These are phyloP conservation scores for Carex littledalei DNA, from an alignment of 176 grass and related monocot genomes.

Conservation along the genomic window DNA sequence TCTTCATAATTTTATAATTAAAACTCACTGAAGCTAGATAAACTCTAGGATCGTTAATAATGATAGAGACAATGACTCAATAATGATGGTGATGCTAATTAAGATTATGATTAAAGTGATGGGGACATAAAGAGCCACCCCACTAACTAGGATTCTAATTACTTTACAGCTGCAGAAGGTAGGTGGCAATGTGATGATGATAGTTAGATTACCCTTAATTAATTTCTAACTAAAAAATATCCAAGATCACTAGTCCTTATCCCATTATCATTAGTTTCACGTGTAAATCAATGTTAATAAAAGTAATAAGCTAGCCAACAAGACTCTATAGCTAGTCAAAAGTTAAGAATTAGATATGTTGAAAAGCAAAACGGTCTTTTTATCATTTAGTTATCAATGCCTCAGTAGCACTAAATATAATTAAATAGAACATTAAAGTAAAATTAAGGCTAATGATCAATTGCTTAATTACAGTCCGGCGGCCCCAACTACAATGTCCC, in stretches of 20 bases:
- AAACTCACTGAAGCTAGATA: too few species aligned
- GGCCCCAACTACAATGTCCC: slow-evolving; percentile 47
- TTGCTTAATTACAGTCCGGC: slow-evolving; percentile 25
- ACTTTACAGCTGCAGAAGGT: not conserved
- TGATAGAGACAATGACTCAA: not conserved
- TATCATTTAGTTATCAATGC: not conserved
- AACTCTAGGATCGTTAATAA: not conserved
- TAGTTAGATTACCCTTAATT: too few species aligned
- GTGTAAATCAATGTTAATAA: not conserved
- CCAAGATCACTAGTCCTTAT: too few species aligned
- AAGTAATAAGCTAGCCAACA: not conserved
- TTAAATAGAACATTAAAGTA: not conserved
- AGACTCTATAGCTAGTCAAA: not conserved
- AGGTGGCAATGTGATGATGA: too few species aligned
- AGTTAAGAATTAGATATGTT: not conserved
- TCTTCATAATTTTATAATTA: not conserved
- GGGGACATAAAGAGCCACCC: not conserved
- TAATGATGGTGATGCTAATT: not conserved
- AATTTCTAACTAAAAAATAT: too few species aligned
- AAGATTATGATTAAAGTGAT: not conserved
- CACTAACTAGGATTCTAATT: not conserved
- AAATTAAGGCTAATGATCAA: not conserved
- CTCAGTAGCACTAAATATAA: not conserved
- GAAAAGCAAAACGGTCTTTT: not conserved
- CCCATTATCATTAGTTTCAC: too few species aligned